Percentiles rank a stretch among this genome's conserved stretches.
Evolutionary conservation across 257 asterid genomes (phyloP).

Genomic region (Mentha longifolia): DNA sequence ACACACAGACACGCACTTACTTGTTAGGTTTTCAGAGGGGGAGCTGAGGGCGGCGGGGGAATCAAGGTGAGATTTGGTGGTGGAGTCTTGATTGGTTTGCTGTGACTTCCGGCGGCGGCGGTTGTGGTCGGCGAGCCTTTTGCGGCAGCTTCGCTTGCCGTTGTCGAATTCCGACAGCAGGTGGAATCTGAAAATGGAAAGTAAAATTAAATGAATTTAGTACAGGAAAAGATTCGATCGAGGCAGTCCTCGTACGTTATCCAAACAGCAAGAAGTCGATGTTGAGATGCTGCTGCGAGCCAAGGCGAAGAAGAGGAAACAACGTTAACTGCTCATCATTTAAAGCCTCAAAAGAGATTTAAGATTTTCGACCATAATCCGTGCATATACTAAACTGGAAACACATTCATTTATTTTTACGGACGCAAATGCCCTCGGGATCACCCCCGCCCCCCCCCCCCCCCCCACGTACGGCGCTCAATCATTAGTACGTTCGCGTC

Average conservation of each 20-base stretch:
- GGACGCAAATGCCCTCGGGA: slow-evolving; percentile 84
- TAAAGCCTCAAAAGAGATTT: slow-evolving; percentile 24
- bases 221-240: not conserved
- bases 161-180: slow-evolving; percentile 87
- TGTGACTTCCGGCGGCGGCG: slow-evolving; percentile 83
- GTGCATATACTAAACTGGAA: slow-evolving; percentile 40
- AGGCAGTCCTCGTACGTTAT: slow-evolving; percentile 22
- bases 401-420: slow-evolving; percentile 44
- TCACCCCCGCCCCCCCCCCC: slow-evolving; percentile 61
- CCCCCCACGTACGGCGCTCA: slow-evolving; percentile 53
- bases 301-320: not conserved
- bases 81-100: slow-evolving; percentile 57
- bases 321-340: slow-evolving; percentile 12
- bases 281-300: not conserved
- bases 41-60: slow-evolving; percentile 45
- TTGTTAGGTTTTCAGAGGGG: slow-evolving; percentile 56
- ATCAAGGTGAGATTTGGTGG: slow-evolving; percentile 51
- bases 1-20: slow-evolving; percentile 28
- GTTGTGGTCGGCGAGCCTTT: slow-evolving; percentile 94
- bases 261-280: slow-evolving; percentile 11
- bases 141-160: slow-evolving; percentile 96
- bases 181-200: slow-evolving; percentile 65
- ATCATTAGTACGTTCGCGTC: slow-evolving; percentile 40
- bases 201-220: not conserved
- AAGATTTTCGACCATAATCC: not conserved